phyloP scores from a whole-genome alignment of 306 rosid genomes.

The Cucurbita maxima region DNA sequence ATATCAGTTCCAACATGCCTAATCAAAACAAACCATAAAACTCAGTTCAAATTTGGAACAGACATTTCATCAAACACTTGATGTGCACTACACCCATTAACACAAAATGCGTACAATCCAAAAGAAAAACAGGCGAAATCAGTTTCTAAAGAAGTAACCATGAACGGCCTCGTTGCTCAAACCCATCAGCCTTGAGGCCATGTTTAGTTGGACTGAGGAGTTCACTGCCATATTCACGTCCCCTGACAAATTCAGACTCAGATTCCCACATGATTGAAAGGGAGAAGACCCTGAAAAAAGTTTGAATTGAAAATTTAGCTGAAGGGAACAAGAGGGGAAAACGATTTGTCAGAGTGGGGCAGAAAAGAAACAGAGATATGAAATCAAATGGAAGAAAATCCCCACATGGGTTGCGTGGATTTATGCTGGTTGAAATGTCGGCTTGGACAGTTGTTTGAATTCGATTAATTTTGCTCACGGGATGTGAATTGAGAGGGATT shows the following conservation, averaged over 20 bases:
- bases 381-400: conserved; percentile 10
- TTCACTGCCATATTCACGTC: conserved; percentile 52
- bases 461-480: conserved; percentile 29
- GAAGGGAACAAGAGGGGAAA: neutral
- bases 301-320: conserved; percentile 6
- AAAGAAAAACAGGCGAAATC: neutral
- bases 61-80: neutral
- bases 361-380: conserved; percentile 6
- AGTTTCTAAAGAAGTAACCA: conserved; percentile 27
- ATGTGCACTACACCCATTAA: neutral
- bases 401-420: conserved; percentile 68
- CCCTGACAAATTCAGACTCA: conserved; percentile 46
- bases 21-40: neutral
- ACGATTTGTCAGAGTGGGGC: conserved; percentile 4
- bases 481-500: conserved; percentile 49
- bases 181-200: conserved; percentile 69
- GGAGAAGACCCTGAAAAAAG: conserved; percentile 18
- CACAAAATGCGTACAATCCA: neutral
- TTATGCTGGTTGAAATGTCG: conserved; percentile 42
- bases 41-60: neutral
- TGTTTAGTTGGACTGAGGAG: conserved; percentile 48
- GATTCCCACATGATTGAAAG: conserved; percentile 87
- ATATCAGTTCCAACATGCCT: conserved; percentile 91
- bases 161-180: conserved; percentile 62
- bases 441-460: conserved; percentile 20